Base-by-base conservation (phyloP, 331 rosid species). In the Spiraea crenata region DNA sequence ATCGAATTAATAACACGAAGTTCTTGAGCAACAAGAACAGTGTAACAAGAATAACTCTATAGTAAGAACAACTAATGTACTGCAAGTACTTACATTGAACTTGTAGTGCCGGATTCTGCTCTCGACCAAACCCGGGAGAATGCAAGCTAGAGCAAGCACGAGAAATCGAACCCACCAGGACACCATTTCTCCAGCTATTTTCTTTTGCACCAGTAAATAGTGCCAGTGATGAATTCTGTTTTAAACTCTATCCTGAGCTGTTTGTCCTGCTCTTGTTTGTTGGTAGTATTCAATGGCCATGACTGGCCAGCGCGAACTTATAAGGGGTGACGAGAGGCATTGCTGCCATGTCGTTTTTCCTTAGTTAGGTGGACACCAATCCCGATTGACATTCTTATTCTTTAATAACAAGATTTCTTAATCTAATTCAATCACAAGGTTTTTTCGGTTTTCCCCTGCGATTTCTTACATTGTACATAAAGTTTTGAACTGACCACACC, bases 51-150 rank as follows among this genome's bases (percentile, higher is more conserved):
- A 25, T 25, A 0, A 25, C 31, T 25, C 31, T 25, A 25, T 25
- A 25, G 31, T 1, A 25, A 25, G 31, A 25, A 25, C 31, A 25
- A 25, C 31, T 25, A 25, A 25, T 25, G 31, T 25, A 25, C 31
- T 25, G 1, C 31, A 25, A 25, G 31, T 1, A 76, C 99, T 86
- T 78, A 95, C 99, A 75, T 95, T 81, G 59, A 95, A 91, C 79
- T 84, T 87, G 89, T 83, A 91, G 62, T 85, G 86, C 3, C 97
- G 87, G 17, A 89, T 85, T 70, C 72, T 88, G 85, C 96, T 87
- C 41, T 95, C 84, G 7, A 95, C 90, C 72, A 89, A 76, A 76
- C 80, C 87, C 34, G 99, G 96, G 51, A 82, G 71, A 82, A 87
- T 61, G 79, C 86, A 89, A 31, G 80, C 76, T 67, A 85, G 63